Evolutionary conservation across 2,329 filamentous ascomycete genomes (phyloP), one percentile per base, ranked within the genome.

Genomic region (Neurospora sp.): DNA sequence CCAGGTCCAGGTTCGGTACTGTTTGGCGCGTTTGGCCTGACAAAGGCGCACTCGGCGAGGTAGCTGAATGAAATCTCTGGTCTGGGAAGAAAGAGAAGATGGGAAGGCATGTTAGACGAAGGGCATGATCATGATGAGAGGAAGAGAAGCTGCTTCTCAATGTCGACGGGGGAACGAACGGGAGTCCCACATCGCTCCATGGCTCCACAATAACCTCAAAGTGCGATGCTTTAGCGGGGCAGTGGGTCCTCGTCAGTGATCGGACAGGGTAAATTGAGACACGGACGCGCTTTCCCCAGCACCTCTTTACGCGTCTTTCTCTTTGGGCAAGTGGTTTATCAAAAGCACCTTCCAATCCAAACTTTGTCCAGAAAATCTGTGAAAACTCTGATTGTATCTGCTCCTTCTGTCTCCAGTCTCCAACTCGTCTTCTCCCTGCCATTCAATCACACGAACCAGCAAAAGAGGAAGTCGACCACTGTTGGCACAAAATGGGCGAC

Each of bases 401-500:
- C 4, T n/a, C 28, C 15, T 62, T 62, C 52, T n/a, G 23, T 62
- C 15, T 33, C 23, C 12, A 36, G 23, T 62, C 15, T 33, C 23
- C 12, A 36, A 36, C 33, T 36, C 33, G 33, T 62, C 23, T 1
- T 33, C 23, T 15, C 8, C 28, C 12, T 62, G 23, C 23, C 52
- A 2, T 12, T 62, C 12, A 33, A 4, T 33, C 3, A 28, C 23
- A 33, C 23, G 5, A 28, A 8, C 52, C 33, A 62, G 12, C 28
- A 15, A 17, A 36, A 36, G 33, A 8, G 33, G 33, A 36, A 15
- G 23, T 33, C 15, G 52, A 8, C 52, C 52, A 33, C 28, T 33
- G 52, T 62, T 28, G 52, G 23, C 52, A 6, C 70, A 73, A 52
- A 15, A 78, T 79, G 78, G 77, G 72, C 40, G 76, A 76, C 65